Percentiles rank a stretch among this genome's conserved stretches.
phyloP scores from a whole-genome alignment of 148 eudicot genomes.

The Dianthus caryophyllus region DNA sequence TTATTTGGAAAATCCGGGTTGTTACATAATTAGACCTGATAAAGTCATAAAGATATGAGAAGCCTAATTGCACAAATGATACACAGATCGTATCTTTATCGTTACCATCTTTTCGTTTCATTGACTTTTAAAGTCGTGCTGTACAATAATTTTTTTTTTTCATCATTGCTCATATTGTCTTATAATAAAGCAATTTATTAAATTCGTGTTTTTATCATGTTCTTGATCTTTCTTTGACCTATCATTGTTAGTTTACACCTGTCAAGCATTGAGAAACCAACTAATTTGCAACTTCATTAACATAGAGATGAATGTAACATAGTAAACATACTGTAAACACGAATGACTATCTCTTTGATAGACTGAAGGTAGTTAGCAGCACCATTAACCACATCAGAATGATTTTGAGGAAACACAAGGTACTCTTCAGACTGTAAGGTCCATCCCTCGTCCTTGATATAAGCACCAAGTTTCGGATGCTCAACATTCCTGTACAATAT shows the following conservation, averaged over 20 bases:
- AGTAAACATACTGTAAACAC: too few relatives aligned
- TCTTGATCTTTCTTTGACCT: too few relatives aligned
- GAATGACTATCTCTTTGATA: conserved; percentile 67
- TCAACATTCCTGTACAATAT: conserved; percentile 82
- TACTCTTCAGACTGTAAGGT: conserved; percentile 58
- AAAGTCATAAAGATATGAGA: not conserved
- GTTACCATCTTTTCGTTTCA: not conserved
- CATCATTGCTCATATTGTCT: too few relatives aligned
- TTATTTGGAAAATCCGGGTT: too few relatives aligned
- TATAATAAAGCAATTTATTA: too few relatives aligned
- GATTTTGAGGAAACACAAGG: conserved; percentile 75
- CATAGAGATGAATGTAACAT: too few relatives aligned
- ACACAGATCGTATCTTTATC: not conserved
- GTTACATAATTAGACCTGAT: not conserved
- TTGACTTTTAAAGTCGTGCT: too few relatives aligned
- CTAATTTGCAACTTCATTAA: not conserved
- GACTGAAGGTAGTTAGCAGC: conserved; percentile 73
- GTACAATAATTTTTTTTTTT: too few relatives aligned
- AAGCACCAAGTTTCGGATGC: conserved; percentile 82
- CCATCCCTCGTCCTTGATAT: conserved; percentile 64
- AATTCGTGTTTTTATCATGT: too few relatives aligned
- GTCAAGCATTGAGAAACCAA: too few relatives aligned
- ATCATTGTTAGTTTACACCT: too few relatives aligned
- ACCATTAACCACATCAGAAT: conserved; percentile 58
- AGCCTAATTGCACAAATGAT: not conserved